Evolutionary conservation across 345 rosid species (phyloP).

Genomic region (Combretum micranthum): DNA sequence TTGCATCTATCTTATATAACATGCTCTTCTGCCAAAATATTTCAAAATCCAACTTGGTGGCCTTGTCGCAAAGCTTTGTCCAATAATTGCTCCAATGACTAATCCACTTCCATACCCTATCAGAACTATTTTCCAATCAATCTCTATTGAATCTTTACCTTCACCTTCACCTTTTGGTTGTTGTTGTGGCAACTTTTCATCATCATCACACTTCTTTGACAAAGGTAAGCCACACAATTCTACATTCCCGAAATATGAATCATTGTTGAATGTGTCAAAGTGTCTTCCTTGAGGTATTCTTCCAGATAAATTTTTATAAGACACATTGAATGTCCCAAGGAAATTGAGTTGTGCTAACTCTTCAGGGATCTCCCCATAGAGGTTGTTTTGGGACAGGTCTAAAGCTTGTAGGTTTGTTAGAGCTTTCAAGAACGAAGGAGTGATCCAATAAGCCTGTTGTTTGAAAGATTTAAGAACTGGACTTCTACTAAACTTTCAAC

Average conservation of each 20-base stretch:
- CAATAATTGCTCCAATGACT: conserved; percentile 4
- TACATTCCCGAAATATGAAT: conserved; percentile 16
- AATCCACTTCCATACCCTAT: conserved; percentile 20
- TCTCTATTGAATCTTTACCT: neutral
- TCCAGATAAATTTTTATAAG: conserved; percentile 20
- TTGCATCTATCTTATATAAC: no score
- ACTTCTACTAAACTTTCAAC: conserved; percentile 4
- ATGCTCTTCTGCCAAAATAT: no score
- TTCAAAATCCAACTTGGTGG: no score
- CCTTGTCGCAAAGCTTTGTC: neutral
- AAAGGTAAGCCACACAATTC: conserved; percentile 18
- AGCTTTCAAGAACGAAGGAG: conserved; percentile 9
- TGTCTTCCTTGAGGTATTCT: conserved; percentile 13
- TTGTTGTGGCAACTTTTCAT: neutral
- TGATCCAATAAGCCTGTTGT: conserved; percentile 14
- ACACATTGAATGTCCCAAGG: conserved; percentile 15
- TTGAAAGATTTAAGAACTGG: conserved; percentile 13
- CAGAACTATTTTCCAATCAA: conserved; percentile 13
- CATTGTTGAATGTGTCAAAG: conserved; percentile 7
- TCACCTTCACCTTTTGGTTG: neutral
- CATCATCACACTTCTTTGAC: conserved; percentile 8
- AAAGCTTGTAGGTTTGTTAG: conserved; percentile 8
- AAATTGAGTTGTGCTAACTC: conserved; percentile 11
- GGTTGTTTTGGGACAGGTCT: conserved; percentile 18
- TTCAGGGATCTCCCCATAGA: conserved; percentile 13